These are phyloP conservation scores for Pseudonitzschia multistriata DNA, from an alignment of 108 stramenopile genomes.

Conservation along the genomic window DNA sequence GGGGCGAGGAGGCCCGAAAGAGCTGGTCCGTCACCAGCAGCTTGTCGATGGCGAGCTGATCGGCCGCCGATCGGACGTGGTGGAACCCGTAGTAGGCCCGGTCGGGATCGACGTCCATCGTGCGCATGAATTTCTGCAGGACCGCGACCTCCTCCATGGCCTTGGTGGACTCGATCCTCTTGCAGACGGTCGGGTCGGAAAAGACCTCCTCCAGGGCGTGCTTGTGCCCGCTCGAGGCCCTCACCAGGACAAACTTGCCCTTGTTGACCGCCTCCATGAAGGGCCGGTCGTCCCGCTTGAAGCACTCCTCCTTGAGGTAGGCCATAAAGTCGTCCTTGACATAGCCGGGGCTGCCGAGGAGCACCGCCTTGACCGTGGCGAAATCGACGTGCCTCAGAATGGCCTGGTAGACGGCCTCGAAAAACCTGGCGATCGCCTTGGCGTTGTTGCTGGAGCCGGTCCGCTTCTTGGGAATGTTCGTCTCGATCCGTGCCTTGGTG, in stretches of 20 bases:
- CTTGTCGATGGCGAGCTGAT: conserved; percentile 88
- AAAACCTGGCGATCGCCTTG: conserved; percentile 89
- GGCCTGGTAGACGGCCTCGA: conserved; percentile 91
- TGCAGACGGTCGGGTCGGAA: conserved; percentile 77
- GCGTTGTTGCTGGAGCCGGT: conserved; percentile 79
- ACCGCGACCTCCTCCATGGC: conserved; percentile 89
- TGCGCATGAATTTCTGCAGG: conserved; percentile 86
- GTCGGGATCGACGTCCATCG: conserved; percentile 89
- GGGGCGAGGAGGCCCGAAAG: conserved; percentile 77
- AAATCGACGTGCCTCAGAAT: conserved; percentile 88
- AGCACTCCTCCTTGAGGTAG: conserved; percentile 71
- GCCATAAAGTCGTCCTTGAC: conserved; percentile 94
- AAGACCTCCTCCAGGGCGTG: conserved; percentile 94
- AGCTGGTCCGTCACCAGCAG: conserved; percentile 92
- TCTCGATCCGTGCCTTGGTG: conserved; percentile 88
- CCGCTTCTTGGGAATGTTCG: conserved; percentile 91
- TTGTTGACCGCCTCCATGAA: conserved; percentile 83
- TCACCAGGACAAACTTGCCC: conserved; percentile 90
- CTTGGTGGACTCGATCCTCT: conserved; percentile 86
- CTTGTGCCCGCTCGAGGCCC: conserved; percentile 92
- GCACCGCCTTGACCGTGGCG: conserved; percentile 78
- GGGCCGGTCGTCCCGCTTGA: conserved; percentile 74
- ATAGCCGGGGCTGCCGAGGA: conserved; percentile 91
- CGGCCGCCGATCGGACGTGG: conserved; percentile 83
- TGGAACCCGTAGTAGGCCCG: conserved; percentile 90